These are phyloP conservation scores for Cercospora berteroae DNA, from an alignment of 2,329 filamentous ascomycete species.

Conservation along the genomic window DNA sequence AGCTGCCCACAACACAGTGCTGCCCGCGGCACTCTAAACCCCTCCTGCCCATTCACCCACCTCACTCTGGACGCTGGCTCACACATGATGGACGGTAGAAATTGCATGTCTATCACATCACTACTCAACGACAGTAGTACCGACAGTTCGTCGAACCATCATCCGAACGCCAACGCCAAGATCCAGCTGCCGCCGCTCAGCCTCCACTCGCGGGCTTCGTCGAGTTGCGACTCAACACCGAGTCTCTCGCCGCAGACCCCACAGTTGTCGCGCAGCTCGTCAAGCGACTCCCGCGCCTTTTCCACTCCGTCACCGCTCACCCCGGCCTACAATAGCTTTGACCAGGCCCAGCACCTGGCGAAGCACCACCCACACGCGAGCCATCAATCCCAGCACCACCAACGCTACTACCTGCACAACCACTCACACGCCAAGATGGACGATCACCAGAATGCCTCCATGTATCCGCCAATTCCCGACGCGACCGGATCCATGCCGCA, in stretches of 20 bases:
- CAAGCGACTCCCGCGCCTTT: constrained; percentile 46
- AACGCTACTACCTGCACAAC: constrained; percentile 24
- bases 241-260: constrained; percentile 49
- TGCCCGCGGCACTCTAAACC: background rate
- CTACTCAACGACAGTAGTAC: constrained; percentile 50
- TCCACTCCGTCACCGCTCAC: constrained; percentile 50
- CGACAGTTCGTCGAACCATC: constrained; percentile 8
- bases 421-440: constrained; percentile 35
- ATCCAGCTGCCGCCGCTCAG: constrained; percentile 28
- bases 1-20: background rate
- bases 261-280: constrained; percentile 47
- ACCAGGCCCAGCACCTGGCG: constrained; percentile 21
- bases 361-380: constrained; percentile 25
- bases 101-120: constrained; percentile 46
- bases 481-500: constrained; percentile 33
- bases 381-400: constrained; percentile 21
- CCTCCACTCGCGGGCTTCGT: constrained; percentile 30
- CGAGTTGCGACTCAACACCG: constrained; percentile 47
- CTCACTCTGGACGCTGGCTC: constrained; percentile 28
- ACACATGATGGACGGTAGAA: constrained; percentile 52
- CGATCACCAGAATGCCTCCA: constrained; percentile 32
- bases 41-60: constrained; percentile 9
- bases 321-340: constrained; percentile 41
- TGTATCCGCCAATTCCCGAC: constrained; percentile 41
- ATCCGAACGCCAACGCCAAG: constrained; percentile 21